Percentiles rank a stretch among this genome's conserved stretches.
phyloP scores from a whole-genome alignment of 768 basidiomycete species.

The Lactarius psammicola region DNA sequence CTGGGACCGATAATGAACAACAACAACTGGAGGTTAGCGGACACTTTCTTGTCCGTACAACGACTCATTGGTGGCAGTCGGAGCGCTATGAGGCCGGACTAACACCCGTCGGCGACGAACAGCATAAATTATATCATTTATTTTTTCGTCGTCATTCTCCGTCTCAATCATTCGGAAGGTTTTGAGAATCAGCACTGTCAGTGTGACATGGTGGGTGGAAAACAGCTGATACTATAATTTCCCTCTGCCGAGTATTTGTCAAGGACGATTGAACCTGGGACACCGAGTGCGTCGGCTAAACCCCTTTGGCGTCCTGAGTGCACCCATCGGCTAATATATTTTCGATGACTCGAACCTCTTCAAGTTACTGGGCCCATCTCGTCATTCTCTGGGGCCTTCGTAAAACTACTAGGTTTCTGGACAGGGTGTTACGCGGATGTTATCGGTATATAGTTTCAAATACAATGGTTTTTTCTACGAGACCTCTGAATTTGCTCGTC shows the following conservation, averaged over 20 bases:
- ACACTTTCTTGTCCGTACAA: constrained; percentile 70
- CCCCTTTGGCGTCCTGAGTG: background rate
- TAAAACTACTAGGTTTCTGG: constrained; percentile 58
- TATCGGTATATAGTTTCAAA: background rate
- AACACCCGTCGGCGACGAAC: constrained; percentile 72
- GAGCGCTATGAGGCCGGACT: constrained; percentile 64
- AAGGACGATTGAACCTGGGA: constrained; percentile 64
- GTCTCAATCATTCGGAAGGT: constrained; percentile 37
- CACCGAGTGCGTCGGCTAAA: constrained; percentile 44
- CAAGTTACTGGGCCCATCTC: constrained; percentile 51
- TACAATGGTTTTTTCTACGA: background rate
- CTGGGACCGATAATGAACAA: constrained; percentile 31
- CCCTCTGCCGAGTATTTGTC: constrained; percentile 13
- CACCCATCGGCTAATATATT: constrained; percentile 65
- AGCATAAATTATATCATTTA: constrained; percentile 37
- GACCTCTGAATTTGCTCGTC: no score
- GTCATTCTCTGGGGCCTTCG: constrained; percentile 59
- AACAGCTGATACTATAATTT: background rate
- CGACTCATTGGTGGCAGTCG: constrained; percentile 48
- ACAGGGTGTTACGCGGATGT: background rate
- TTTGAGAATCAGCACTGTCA: constrained; percentile 61
- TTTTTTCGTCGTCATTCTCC: background rate
- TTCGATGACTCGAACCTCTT: constrained; percentile 72
- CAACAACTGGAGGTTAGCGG: constrained; percentile 77
- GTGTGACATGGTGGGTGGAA: constrained; percentile 57